These are phyloP conservation scores for Trichoderma cornu-damae DNA, from an alignment of 2,329 filamentous ascomycete species.

Conservation along the genomic window DNA sequence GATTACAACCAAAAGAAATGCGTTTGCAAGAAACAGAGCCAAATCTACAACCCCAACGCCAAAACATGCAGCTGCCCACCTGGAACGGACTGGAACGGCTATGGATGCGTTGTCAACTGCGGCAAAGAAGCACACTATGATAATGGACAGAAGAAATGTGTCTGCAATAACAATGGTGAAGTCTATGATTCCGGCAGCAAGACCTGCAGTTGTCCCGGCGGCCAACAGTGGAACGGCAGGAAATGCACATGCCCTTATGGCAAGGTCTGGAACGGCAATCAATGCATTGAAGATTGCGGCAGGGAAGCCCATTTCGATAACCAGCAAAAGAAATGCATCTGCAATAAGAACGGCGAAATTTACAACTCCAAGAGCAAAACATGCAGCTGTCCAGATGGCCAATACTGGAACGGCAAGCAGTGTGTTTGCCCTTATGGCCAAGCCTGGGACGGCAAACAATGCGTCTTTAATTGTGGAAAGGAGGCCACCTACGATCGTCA, in stretches of 20 bases:
- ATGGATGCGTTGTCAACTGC: slow-evolving; percentile 7
- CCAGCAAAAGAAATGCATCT: not conserved
- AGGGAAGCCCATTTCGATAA: not conserved
- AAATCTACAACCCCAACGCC: slow-evolving; percentile 3
- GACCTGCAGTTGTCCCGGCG: slow-evolving; percentile 12
- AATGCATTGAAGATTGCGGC: slow-evolving; percentile 1
- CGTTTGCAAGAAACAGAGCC: slow-evolving; percentile 6
- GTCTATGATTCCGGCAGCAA: slow-evolving; percentile 9
- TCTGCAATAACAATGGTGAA: slow-evolving; percentile 15
- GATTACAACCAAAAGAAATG: slow-evolving; percentile 5
- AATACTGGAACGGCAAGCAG: not conserved
- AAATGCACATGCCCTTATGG: slow-evolving; percentile 2
- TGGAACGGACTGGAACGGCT: not conserved
- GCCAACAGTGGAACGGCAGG: slow-evolving; percentile 8
- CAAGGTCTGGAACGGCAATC: slow-evolving; percentile 6
- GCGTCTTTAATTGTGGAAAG: not conserved
- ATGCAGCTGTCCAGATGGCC: not conserved
- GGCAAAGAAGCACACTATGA: slow-evolving; percentile 12
- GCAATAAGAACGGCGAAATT: slow-evolving; percentile 9
- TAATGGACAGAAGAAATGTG: not conserved
- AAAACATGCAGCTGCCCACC: slow-evolving; percentile 10
- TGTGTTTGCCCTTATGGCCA: not conserved
- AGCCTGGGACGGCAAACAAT: not conserved
- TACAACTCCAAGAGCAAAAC: not conserved
- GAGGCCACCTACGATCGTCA: not conserved